A percentile compares a stretch with the other conserved stretches of the same genome.
Evolutionary conservation across 805 yeast species (phyloP).

Genomic region (Schizosaccharomyces octosporus): DNA sequence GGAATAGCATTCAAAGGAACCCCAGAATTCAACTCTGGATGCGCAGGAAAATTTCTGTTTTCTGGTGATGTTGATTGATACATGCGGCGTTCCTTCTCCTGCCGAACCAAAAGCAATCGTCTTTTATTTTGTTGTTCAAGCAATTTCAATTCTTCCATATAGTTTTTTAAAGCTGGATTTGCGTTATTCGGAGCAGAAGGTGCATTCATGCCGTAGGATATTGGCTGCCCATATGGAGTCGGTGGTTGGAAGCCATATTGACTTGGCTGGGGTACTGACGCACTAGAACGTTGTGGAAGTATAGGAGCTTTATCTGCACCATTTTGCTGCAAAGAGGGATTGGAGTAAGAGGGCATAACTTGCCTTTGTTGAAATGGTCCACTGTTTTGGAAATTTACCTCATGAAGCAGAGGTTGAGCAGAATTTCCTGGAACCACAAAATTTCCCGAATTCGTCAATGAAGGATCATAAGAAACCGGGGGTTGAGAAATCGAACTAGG

Average conservation of each 20-base stretch:
- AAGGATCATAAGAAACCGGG: background rate
- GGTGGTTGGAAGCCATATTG: background rate
- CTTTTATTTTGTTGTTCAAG: slow-evolving; percentile 55
- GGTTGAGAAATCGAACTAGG: background rate
- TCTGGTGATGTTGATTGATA: background rate
- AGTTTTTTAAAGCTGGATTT: slow-evolving; percentile 44
- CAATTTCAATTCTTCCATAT: slow-evolving; percentile 53
- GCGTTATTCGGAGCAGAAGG: background rate
- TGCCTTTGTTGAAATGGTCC: background rate
- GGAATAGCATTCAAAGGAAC: background rate
- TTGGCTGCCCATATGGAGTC: background rate
- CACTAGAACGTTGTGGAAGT: background rate
- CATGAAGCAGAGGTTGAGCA: background rate
- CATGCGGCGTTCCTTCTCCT: slow-evolving; percentile 13
- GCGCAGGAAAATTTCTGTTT: background rate
- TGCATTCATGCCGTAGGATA: background rate
- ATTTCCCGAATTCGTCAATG: background rate
- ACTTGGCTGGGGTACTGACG: background rate
- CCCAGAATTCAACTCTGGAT: background rate
- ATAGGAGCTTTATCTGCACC: background rate
- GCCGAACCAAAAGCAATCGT: slow-evolving; percentile 21
- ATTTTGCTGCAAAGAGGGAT: background rate
- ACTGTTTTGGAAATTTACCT: background rate
- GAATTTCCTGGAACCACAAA: background rate
- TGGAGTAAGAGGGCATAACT: background rate